Conservation (phyloP, 768 basidiomycete species). For the Auriscalpium microsporum region DNA sequence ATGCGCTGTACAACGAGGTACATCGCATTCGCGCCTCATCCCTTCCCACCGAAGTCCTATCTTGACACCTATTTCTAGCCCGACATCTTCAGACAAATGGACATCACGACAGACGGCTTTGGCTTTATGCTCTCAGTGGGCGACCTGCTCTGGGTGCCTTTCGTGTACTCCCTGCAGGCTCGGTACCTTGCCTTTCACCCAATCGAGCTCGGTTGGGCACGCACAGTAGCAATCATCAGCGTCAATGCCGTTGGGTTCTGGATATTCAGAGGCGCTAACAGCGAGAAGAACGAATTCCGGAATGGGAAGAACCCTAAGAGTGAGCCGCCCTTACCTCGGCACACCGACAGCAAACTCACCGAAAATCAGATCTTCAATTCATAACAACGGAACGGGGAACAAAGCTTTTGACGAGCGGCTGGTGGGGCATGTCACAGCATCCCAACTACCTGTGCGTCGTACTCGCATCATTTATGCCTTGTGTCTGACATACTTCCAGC, state of each 20-base stretch:
- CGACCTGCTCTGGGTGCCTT: slow-evolving; percentile 90
- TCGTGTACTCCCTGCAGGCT: slow-evolving; percentile 88
- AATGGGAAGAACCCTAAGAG: slow-evolving; percentile 93
- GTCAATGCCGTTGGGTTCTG: slow-evolving; percentile 74
- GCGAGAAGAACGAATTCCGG: slow-evolving; percentile 93
- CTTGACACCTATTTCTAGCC: slow-evolving; percentile 39
- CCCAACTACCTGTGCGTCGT: slow-evolving; percentile 75
- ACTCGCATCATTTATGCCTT: background rate
- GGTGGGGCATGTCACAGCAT: slow-evolving; percentile 95
- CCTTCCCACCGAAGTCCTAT: background rate
- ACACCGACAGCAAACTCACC: too few relatives aligned
- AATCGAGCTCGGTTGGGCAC: slow-evolving; percentile 61
- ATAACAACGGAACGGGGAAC: slow-evolving; percentile 80
- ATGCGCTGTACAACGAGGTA: slow-evolving; percentile 88
- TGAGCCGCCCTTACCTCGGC: slow-evolving; percentile 20
- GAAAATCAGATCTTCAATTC: slow-evolving; percentile 54
- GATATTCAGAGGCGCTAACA: slow-evolving; percentile 84
- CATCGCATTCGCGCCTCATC: slow-evolving; percentile 7
- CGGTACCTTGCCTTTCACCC: slow-evolving; percentile 91
- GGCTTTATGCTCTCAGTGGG: slow-evolving; percentile 97
- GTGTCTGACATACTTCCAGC: slow-evolving; percentile 27
- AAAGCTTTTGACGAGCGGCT: slow-evolving; percentile 88
- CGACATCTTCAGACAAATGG: slow-evolving; percentile 91
- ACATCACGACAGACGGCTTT: slow-evolving; percentile 95
- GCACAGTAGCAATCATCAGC: slow-evolving; percentile 48